Evolutionary conservation across 768 basidiomycete species (phyloP), one percentile per base, ranked within the genome.

Genomic region (Tephrocybe sp.): DNA sequence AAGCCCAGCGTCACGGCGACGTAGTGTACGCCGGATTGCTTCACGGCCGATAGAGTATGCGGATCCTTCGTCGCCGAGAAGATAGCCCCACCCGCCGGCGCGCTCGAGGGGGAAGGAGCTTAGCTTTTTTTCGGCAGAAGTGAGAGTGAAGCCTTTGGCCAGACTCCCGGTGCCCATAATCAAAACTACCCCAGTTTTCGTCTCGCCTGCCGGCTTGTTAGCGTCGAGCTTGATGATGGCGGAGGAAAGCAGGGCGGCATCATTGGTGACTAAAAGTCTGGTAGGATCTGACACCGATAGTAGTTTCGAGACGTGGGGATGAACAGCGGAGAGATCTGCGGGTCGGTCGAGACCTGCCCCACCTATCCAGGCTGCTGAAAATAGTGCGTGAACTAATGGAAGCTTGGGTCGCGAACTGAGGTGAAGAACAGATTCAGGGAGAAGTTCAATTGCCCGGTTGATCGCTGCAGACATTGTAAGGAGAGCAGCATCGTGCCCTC

Each of bases 11-110:
- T 65, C 63, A 8, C 55, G 47, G 18, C 47, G 47, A 11, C 52
- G 44, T 5, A 65, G 41, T 12, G 53, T 49, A 12, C 44, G 48
- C n/a, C 62, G 56, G 5, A 65, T 51, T 13, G 60, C 64, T 31
- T 60, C 59, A 24, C 62, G 50, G 5, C 61, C 61, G 25, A 65
- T 64, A 6, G 34, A 52, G 30, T 59, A 64, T 5, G 58, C 63
- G 9, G 63, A 64, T 15, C 61, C 62, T 54, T 63, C 63, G 41
- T 65, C 61, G 18, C 61, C 62, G 18, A 64, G 54, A 11, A 65
- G 53, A 34, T 64, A 64, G 11, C 61, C 64, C 64, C 61, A 64
- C 8, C 63, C 61, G 12, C 61, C 59, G 2, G 60, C 42, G 9
- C 64, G 60, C 11, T 54, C 57, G 2, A 60, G 6, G 5, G 61